Evolutionary conservation across 2,329 filamentous ascomycete species (phyloP).

Genomic region (Pyricularia grisea): DNA sequence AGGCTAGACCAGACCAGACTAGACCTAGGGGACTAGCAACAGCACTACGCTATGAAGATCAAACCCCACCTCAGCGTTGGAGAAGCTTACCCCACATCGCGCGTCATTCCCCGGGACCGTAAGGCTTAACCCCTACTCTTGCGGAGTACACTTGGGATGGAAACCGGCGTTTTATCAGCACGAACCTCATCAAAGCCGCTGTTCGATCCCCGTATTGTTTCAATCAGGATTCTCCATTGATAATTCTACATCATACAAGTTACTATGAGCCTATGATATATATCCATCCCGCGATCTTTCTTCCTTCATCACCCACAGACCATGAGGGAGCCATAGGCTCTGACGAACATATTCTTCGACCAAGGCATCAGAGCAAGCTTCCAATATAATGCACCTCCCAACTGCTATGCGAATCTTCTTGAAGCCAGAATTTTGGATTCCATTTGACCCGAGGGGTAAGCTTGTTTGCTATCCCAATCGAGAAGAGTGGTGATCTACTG

Average conservation of each 20-base stretch:
- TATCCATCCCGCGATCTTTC: background rate
- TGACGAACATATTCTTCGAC: background rate
- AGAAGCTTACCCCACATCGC: background rate
- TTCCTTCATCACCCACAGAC: background rate
- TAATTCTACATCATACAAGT: background rate
- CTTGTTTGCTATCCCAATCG: background rate
- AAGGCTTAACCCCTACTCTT: background rate
- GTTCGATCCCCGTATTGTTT: background rate
- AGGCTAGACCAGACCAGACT: background rate
- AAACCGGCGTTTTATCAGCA: background rate
- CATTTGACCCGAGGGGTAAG: background rate
- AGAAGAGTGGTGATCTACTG: background rate
- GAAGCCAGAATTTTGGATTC: background rate
- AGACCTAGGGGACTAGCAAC: background rate
- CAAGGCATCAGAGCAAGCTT: background rate
- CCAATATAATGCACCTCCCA: background rate
- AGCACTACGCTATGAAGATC: background rate
- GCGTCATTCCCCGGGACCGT: background rate
- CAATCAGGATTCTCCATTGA: background rate
- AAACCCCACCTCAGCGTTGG: background rate
- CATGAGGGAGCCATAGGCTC: background rate
- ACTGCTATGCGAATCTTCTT: background rate
- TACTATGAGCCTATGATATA: background rate
- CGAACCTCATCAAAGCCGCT: background rate
- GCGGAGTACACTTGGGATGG: background rate